Evolutionary conservation across 2,329 filamentous ascomycete genomes (phyloP).

Genomic region (Byssoonygena ceratinophila): DNA sequence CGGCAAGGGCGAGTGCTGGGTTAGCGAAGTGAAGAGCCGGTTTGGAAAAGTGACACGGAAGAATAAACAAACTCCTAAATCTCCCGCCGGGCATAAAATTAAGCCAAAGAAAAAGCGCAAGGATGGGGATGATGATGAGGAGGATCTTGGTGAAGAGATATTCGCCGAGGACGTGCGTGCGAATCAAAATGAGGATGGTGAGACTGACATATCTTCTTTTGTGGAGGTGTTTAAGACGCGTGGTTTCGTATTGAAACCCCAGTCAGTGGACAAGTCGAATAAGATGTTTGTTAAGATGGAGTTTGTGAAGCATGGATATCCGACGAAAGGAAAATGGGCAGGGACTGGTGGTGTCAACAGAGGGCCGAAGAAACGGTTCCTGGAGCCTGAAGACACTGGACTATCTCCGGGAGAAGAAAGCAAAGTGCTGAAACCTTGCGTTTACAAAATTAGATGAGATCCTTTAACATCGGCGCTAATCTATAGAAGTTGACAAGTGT

Average conservation of each 20-base stretch:
- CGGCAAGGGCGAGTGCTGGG: constrained; percentile 75
- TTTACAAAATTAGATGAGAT: constrained; percentile 75
- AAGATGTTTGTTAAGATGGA: constrained; percentile 98
- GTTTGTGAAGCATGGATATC: constrained; percentile 73
- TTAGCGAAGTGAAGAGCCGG: constrained; percentile 90
- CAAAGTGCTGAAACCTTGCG: constrained; percentile 81
- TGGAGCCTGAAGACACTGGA: constrained; percentile 48
- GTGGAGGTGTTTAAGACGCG: constrained; percentile 68
- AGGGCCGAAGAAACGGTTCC: constrained; percentile 45
- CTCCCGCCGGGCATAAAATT: constrained; percentile 41
- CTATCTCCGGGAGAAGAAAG: constrained; percentile 50
- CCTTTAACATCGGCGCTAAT: background rate
- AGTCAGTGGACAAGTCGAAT: constrained; percentile 69
- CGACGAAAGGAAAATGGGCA: constrained; percentile 62
- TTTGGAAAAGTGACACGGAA: constrained; percentile 55
- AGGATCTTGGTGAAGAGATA: constrained; percentile 49
- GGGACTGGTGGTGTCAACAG: constrained; percentile 9
- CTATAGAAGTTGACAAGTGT: background rate
- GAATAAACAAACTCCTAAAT: constrained; percentile 35
- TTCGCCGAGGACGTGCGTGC: constrained; percentile 43
- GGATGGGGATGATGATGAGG: constrained; percentile 42
- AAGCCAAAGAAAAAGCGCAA: constrained; percentile 31
- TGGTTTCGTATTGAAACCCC: constrained; percentile 72
- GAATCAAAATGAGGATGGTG: constrained; percentile 52
- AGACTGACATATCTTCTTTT: constrained; percentile 81